phyloP scores from a whole-genome alignment of 2,329 filamentous ascomycete genomes.

The Talaromyces sp. region DNA sequence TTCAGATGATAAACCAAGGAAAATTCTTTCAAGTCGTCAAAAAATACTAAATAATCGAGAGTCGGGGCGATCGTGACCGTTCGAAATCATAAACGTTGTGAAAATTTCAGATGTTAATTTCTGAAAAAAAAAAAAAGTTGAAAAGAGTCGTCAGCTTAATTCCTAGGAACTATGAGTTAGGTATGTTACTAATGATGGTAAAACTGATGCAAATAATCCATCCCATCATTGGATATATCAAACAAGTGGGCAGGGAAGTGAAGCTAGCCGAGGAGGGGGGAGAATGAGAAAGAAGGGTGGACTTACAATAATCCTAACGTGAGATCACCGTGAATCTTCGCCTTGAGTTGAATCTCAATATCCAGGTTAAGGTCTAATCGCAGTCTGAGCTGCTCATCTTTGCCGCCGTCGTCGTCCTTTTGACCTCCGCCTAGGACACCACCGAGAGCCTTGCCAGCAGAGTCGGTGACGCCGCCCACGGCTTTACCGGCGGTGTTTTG shows the following conservation, averaged over 20 bases:
- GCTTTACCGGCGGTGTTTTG: slow-evolving; percentile 47
- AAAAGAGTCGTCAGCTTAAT: slow-evolving; percentile 15
- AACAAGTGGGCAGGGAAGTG: background rate
- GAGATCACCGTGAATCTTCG: slow-evolving; percentile 78
- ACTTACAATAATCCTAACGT: slow-evolving; percentile 74
- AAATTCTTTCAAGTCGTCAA: background rate
- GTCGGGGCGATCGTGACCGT: background rate
- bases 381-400: slow-evolving; percentile 65
- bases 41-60: background rate
- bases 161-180: slow-evolving; percentile 20
- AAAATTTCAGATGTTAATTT: background rate
- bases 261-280: too few species aligned
- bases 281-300: slow-evolving; percentile 4
- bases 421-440: slow-evolving; percentile 38
- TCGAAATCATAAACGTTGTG: background rate
- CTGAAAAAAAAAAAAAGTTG: slow-evolving; percentile 12
- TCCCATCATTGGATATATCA: background rate
- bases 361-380: slow-evolving; percentile 75
- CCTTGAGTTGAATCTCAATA: slow-evolving; percentile 80
- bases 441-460: slow-evolving; percentile 44
- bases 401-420: slow-evolving; percentile 37
- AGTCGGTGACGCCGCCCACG: slow-evolving; percentile 38
- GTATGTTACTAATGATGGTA: slow-evolving; percentile 21
- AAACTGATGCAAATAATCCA: background rate
- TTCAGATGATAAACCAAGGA: background rate